These are phyloP conservation scores for Nothomitra cinnamomea DNA, from an alignment of 2,329 filamentous ascomycete genomes.

Conservation along the genomic window DNA sequence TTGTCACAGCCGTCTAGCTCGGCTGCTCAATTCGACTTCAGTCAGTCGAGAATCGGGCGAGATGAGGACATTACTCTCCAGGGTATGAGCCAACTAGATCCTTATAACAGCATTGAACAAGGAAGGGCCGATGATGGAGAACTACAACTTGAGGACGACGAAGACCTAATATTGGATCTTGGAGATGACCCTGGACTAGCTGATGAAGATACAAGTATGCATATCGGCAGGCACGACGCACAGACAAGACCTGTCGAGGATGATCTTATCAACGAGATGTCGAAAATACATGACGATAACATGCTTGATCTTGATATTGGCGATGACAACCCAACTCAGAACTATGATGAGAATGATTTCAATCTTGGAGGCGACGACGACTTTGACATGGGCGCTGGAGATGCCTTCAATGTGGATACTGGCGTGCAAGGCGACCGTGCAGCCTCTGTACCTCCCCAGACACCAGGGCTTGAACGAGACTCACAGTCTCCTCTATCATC, in stretches of 20 bases:
- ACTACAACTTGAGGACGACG: conserved; percentile 33
- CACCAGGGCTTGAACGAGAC: conserved; percentile 21
- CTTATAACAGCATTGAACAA: conserved; percentile 46
- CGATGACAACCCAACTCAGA: conserved; percentile 8
- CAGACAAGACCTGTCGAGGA: conserved; percentile 42
- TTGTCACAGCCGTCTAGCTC: conserved; percentile 52
- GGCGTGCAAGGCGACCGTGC: conserved; percentile 38
- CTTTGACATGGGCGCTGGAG: conserved; percentile 23
- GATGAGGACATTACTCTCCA: conserved; percentile 26
- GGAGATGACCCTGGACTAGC: conserved; percentile 50
- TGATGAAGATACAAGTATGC: conserved; percentile 50
- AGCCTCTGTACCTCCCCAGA: conserved; percentile 14
- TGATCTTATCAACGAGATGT: conserved; percentile 39
- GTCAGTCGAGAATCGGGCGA: conserved; percentile 15
- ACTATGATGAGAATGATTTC: neutral
- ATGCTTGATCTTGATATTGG: conserved; percentile 35
- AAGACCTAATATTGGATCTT: conserved; percentile 58
- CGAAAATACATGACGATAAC: conserved; percentile 38
- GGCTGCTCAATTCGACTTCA: conserved; percentile 36
- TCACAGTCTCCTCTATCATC: conserved; percentile 38
- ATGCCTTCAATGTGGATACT: conserved; percentile 14
- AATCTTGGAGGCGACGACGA: conserved; percentile 25
- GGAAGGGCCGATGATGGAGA: conserved; percentile 34
- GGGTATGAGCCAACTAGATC: conserved; percentile 54
- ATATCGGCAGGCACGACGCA: conserved; percentile 78